Evolutionary conservation across 768 basidiomycete genomes (phyloP).

Genomic region (Russula sp.): DNA sequence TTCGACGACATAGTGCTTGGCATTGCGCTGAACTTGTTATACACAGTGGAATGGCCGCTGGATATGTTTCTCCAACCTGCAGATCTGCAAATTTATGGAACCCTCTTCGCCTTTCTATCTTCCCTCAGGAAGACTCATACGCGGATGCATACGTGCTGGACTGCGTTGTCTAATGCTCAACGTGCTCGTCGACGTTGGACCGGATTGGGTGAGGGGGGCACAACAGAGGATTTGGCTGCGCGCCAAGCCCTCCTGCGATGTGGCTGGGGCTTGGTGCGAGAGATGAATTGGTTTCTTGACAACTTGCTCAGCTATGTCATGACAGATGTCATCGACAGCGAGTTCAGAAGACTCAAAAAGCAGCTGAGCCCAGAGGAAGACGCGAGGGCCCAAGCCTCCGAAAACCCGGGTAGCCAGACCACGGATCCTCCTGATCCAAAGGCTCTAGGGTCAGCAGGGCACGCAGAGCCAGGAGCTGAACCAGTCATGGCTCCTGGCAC

Average conservation of each 20-base stretch:
- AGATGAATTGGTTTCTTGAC: constrained; percentile 92
- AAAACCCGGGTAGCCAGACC: constrained; percentile 25
- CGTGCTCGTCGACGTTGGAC: constrained; percentile 82
- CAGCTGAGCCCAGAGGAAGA: constrained; percentile 34
- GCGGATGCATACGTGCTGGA: constrained; percentile 76
- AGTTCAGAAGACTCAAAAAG: constrained; percentile 67
- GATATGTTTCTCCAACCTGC: constrained; percentile 80
- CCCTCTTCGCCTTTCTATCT: constrained; percentile 76
- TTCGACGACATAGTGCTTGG: constrained; percentile 79
- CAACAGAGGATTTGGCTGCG: constrained; percentile 57
- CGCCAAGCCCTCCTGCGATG: constrained; percentile 63
- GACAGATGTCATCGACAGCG: constrained; percentile 85
- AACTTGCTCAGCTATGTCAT: constrained; percentile 78
- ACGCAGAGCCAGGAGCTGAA: background rate
- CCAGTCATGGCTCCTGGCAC: constrained; percentile 26
- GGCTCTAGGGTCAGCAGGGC: background rate
- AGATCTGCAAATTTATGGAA: constrained; percentile 68
- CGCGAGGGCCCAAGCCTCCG: constrained; percentile 13
- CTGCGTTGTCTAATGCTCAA: constrained; percentile 78
- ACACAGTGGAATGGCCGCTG: constrained; percentile 77
- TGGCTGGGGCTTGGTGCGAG: constrained; percentile 81
- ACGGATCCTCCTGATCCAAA: constrained; percentile 25
- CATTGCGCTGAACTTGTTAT: constrained; percentile 64
- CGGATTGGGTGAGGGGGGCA: constrained; percentile 81
- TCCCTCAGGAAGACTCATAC: constrained; percentile 81